Conservation (phyloP, 2,329 filamentous ascomycete genomes). For the Cladosporium phlei region DNA sequence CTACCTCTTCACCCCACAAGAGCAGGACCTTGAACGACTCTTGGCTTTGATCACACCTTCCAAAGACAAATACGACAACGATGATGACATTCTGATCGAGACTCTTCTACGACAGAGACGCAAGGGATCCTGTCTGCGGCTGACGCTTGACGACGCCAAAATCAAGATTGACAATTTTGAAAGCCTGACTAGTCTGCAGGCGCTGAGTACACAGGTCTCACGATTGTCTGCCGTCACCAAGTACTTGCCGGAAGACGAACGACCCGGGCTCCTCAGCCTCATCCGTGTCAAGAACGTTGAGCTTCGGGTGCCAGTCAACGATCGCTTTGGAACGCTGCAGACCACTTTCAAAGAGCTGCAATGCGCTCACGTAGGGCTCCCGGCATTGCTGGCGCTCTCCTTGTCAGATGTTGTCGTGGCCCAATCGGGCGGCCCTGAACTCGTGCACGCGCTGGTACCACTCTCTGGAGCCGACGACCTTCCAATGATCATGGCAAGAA, state of each 20-base stretch:
- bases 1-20: slow-evolving; percentile 67
- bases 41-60: slow-evolving; percentile 86
- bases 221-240: slow-evolving; percentile 85
- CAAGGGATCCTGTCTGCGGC: slow-evolving; percentile 76
- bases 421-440: slow-evolving; percentile 64
- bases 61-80: slow-evolving; percentile 79
- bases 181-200: slow-evolving; percentile 63
- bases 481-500: slow-evolving; percentile 76
- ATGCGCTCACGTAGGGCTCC: slow-evolving; percentile 75
- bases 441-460: slow-evolving; percentile 61
- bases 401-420: slow-evolving; percentile 58
- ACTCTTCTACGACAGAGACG: slow-evolving; percentile 79
- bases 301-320: slow-evolving; percentile 59
- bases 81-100: slow-evolving; percentile 92
- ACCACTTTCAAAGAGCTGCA: slow-evolving; percentile 61
- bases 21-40: slow-evolving; percentile 75
- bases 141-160: slow-evolving; percentile 62
- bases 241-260: slow-evolving; percentile 91
- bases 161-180: slow-evolving; percentile 58
- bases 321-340: slow-evolving; percentile 61
- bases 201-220: slow-evolving; percentile 71
- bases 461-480: slow-evolving; percentile 38
- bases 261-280: slow-evolving; percentile 79
- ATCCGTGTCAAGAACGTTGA: slow-evolving; percentile 61
- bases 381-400: slow-evolving; percentile 75